phyloP scores from a whole-genome alignment of 257 asterid genomes.

The Thymus quinquecostatus region DNA sequence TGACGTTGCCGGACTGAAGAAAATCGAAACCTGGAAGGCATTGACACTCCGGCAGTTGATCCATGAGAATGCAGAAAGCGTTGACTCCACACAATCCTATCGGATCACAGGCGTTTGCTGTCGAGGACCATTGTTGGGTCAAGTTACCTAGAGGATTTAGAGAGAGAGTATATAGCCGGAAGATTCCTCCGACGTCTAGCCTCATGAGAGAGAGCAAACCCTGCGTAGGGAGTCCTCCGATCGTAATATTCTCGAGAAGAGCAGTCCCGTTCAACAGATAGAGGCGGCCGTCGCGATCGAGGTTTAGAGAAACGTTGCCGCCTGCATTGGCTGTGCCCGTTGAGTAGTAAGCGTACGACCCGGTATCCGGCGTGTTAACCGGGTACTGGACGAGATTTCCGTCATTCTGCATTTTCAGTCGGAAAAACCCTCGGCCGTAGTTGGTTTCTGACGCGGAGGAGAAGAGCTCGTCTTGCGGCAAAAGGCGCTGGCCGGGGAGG shows the following conservation, averaged over 20 bases:
- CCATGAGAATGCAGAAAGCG: slow-evolving; percentile 41
- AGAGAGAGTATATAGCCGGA: slow-evolving; percentile 44
- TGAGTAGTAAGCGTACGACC: slow-evolving; percentile 32
- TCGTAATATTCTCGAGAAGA: slow-evolving; percentile 27
- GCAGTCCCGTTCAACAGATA: slow-evolving; percentile 40
- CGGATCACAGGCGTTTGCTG: slow-evolving; percentile 36
- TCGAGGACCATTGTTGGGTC: slow-evolving; percentile 29
- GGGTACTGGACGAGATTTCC: slow-evolving; percentile 66
- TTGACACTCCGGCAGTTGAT: slow-evolving; percentile 7
- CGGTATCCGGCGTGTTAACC: neutral
- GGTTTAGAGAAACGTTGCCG: slow-evolving; percentile 35
- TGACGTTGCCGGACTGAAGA: slow-evolving; percentile 36
- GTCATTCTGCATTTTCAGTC: slow-evolving; percentile 46
- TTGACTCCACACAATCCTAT: slow-evolving; percentile 56
- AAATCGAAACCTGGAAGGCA: slow-evolving; percentile 55
- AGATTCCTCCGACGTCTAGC: slow-evolving; percentile 53
- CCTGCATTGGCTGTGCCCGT: slow-evolving; percentile 20
- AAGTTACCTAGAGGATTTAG: slow-evolving; percentile 27
- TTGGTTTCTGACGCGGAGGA: slow-evolving; percentile 48
- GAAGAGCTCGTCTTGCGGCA: slow-evolving; percentile 21
- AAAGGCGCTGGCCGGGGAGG: slow-evolving; percentile 44
- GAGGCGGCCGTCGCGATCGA: slow-evolving; percentile 44
- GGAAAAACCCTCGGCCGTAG: slow-evolving; percentile 39
- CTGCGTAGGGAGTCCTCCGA: slow-evolving; percentile 17
- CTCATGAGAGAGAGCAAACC: slow-evolving; percentile 35